Percentiles rank a stretch among this genome's conserved stretches.
Conservation (phyloP, 208 protist species). For the Acanthamoeba divionensis region DNA sequence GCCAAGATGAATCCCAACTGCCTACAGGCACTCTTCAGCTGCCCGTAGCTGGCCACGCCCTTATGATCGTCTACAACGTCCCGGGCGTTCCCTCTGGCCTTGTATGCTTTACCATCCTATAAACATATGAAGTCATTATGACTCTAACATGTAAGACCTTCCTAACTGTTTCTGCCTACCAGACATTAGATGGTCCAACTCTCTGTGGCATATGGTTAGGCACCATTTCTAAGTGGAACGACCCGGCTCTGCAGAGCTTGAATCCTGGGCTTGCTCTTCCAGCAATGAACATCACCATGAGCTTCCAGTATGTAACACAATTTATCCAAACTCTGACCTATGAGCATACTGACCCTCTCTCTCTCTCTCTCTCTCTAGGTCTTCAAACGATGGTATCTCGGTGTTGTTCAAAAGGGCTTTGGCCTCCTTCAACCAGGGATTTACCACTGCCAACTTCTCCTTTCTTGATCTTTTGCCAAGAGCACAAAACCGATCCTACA, state of each 20-base stretch:
- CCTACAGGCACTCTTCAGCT: background rate
- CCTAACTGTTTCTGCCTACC: too few species aligned
- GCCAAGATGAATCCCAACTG: background rate
- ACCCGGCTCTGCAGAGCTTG: background rate
- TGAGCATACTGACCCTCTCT: too few species aligned
- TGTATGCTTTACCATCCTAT: too few species aligned
- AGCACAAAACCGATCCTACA: background rate
- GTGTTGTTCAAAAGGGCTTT: background rate
- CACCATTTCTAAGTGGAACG: constrained; percentile 22
- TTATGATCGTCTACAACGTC: background rate
- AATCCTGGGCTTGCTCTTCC: background rate
- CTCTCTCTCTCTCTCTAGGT: too few species aligned
- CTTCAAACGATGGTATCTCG: background rate
- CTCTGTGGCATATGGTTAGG: background rate
- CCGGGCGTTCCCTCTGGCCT: background rate
- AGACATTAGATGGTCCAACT: background rate
- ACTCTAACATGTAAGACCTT: too few species aligned
- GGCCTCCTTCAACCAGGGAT: background rate
- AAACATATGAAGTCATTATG: too few species aligned
- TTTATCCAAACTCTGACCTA: too few species aligned
- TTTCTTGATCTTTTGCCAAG: background rate
- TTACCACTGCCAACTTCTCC: constrained; percentile 21
- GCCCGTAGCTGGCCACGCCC: background rate
- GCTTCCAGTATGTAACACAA: background rate
- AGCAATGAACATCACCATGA: background rate